These are phyloP conservation scores for Helianthus tuberosus DNA, from an alignment of 129 eudicot species.

Conservation along the genomic window DNA sequence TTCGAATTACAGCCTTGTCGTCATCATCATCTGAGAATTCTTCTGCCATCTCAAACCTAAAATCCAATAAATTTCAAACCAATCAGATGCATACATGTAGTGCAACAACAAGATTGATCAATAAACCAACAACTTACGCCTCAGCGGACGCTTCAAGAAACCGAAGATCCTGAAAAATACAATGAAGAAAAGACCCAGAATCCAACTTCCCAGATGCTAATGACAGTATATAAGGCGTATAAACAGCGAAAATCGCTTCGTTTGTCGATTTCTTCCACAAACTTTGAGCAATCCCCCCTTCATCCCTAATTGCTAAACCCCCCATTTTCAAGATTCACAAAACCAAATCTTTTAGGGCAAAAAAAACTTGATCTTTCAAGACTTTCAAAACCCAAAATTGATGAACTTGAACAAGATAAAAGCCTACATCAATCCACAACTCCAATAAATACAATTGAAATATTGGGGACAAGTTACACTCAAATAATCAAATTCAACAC, in stretches of 20 bases:
- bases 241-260: conserved; percentile 51
- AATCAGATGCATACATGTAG: conserved; percentile 10
- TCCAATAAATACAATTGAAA: conserved; percentile 13
- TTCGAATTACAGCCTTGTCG: conserved; percentile 49
- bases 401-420: conserved; percentile 6
- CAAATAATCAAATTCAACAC: conserved; percentile 20
- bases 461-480: background rate
- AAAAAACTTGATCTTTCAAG: background rate
- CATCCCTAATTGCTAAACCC: conserved; percentile 36
- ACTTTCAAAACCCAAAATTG: background rate
- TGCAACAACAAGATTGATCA: background rate
- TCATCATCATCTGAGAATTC: conserved; percentile 66
- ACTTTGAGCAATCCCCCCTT: conserved; percentile 48
- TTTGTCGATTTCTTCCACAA: conserved; percentile 54
- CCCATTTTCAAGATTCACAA: conserved; percentile 33
- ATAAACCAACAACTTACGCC: conserved; percentile 44
- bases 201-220: conserved; percentile 65
- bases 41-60: conserved; percentile 61
- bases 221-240: conserved; percentile 47
- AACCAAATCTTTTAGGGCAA: conserved; percentile 4
- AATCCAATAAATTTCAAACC: conserved; percentile 8
- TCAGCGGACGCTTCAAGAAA: conserved; percentile 57
- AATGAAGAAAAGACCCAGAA: conserved; percentile 47
- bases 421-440: conserved; percentile 12
- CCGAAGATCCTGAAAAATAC: conserved; percentile 56